phyloP scores from a whole-genome alignment of 108 stramenopile genomes.

The Nannochloropsis gaditana region DNA sequence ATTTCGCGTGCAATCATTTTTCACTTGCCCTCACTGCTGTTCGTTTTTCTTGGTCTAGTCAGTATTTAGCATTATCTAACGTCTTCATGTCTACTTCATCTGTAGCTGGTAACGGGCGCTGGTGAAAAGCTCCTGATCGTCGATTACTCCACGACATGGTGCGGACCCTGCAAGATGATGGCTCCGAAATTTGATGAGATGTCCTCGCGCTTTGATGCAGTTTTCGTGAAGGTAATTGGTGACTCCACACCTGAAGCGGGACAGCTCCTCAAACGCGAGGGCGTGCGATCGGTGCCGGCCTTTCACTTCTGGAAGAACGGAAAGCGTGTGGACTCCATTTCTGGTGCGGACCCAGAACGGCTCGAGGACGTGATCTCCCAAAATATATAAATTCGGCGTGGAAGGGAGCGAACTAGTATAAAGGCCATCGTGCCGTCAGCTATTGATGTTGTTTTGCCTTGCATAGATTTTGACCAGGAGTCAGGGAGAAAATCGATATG shows the following conservation, averaged over 20 bases:
- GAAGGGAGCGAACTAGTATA: neutral
- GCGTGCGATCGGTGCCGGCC: constrained; percentile 51
- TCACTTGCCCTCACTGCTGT: constrained; percentile 55
- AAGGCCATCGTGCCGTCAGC: too few species aligned
- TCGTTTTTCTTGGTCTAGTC: too few species aligned
- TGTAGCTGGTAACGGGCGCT: constrained; percentile 51
- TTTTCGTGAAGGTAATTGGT: constrained; percentile 33
- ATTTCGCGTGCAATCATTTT: neutral
- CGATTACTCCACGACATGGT: constrained; percentile 92
- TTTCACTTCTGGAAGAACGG: constrained; percentile 56
- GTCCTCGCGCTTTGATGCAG: constrained; percentile 24
- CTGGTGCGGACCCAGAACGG: constrained; percentile 22
- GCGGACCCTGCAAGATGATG: constrained; percentile 76
- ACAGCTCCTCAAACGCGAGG: constrained; percentile 37
- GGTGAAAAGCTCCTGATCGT: constrained; percentile 66
- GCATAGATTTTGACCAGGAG: too few species aligned
- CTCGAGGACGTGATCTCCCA: constrained; percentile 22
- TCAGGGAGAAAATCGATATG: too few species aligned
- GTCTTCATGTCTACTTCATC: too few species aligned
- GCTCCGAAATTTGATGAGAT: constrained; percentile 23
- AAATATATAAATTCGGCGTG: neutral
- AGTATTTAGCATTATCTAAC: too few species aligned
- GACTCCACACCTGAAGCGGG: constrained; percentile 24
- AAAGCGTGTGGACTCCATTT: constrained; percentile 28
- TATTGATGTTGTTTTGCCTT: too few species aligned